Conservation (phyloP, 306 rosid species). For the Alnus rubra region DNA sequence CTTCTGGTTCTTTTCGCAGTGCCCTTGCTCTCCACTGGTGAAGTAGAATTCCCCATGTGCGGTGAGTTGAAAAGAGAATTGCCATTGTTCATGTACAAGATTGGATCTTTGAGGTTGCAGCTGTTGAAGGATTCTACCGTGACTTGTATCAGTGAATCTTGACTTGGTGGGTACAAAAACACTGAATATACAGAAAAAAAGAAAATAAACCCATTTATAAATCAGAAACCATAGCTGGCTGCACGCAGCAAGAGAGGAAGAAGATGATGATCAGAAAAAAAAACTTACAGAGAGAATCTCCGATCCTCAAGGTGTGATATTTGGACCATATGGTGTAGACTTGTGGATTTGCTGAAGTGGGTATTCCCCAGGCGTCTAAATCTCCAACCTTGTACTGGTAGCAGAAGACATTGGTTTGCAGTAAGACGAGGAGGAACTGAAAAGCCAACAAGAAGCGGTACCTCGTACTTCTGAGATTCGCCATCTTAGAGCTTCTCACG, state of each 20-base stretch:
- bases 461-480: constrained; percentile 24
- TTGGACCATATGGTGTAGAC: constrained; percentile 78
- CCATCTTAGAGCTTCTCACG: constrained; percentile 31
- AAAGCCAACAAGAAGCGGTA: constrained; percentile 19
- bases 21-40: constrained; percentile 71
- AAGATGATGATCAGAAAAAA: constrained; percentile 5
- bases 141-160: constrained; percentile 91
- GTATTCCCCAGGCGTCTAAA: constrained; percentile 80
- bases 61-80: constrained; percentile 86
- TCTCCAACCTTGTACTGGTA: constrained; percentile 89
- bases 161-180: constrained; percentile 93
- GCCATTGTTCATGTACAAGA: constrained; percentile 72
- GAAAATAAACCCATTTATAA: not conserved
- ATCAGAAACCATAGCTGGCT: not conserved
- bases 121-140: constrained; percentile 54
- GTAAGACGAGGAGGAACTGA: constrained; percentile 39
- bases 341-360: constrained; percentile 63
- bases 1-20: constrained; percentile 76
- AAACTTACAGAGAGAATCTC: constrained; percentile 85
- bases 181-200: constrained; percentile 35
- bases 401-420: constrained; percentile 52
- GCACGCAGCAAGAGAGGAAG: not conserved
- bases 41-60: constrained; percentile 63
- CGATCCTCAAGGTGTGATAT: constrained; percentile 57
- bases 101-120: constrained; percentile 79